A percentile compares a stretch with the other conserved stretches of the same genome.
These are phyloP conservation scores for Aureobasidium lini DNA, from an alignment of 2,329 filamentous ascomycete genomes.

Conservation along the genomic window DNA sequence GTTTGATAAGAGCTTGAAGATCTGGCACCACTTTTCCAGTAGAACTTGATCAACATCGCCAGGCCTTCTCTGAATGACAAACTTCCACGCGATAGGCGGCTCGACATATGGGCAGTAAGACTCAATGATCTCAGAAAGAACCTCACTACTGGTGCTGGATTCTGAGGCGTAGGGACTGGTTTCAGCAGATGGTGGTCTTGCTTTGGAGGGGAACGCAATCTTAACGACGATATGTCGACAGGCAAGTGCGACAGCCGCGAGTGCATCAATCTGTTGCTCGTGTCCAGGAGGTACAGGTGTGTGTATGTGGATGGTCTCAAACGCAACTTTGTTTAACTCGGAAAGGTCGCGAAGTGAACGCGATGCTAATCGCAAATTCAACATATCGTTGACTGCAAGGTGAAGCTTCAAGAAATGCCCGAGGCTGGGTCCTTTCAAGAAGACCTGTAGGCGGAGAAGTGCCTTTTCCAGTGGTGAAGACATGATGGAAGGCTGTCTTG, in stretches of 20 bases:
- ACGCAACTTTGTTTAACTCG: not conserved
- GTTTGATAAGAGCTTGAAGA: constrained; percentile 19
- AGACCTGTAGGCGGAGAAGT: not conserved
- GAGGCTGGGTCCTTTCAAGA: not conserved
- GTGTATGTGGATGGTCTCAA: constrained; percentile 7
- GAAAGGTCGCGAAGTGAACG: not conserved
- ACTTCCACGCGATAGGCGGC: constrained; percentile 8
- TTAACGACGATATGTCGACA: not conserved
- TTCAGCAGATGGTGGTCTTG: not conserved
- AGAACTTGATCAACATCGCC: not conserved
- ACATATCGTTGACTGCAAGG: not conserved
- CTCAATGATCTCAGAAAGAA: not conserved
- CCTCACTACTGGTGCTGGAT: not conserved
- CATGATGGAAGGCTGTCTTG: not conserved
- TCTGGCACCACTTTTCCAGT: constrained; percentile 17
- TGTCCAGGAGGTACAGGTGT: not conserved
- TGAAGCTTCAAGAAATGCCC: not conserved
- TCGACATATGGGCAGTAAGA: not conserved
- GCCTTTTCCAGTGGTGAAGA: constrained; percentile 1
- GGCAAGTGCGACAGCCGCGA: not conserved
- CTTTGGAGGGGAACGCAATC: not conserved
- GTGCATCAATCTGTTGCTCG: not conserved
- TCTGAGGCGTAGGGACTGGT: not conserved
- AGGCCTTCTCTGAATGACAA: constrained; percentile 2
- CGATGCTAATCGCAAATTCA: not conserved